Base-by-base conservation (phyloP, 2,329 filamentous ascomycete genomes). In the Aureobasidium pullulans region DNA sequence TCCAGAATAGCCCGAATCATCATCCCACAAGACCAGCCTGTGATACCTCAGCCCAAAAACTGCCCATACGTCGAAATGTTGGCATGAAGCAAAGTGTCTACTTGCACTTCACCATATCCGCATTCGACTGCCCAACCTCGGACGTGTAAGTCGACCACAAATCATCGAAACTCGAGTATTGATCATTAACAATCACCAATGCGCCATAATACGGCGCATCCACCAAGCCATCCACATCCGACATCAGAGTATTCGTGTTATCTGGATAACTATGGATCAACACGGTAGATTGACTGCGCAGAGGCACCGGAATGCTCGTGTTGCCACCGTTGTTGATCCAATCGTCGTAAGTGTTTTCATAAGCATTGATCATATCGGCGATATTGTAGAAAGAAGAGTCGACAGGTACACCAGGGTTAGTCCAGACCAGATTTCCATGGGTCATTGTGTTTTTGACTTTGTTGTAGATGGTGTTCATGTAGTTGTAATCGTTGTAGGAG, bases 341-440 rank as follows among this genome's bases (percentile, higher is more conserved):
- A 11, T n/a, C 15, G 6, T 50, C 53, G 15, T 58, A 59, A 2
- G 47, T 53, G 40, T 64, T 59, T 46, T 67, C 66, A 39, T 66
- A 62, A 7, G 63, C 62, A 34, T 66, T 67, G 57, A 67, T 62
- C 57, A 64, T 64, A 43, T 67, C 66, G 3, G 65, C 65, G 23
- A 63, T 58, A 6, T 44, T 43, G 49, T 63, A 66, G 56, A 64
- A 67, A 34, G 52, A 44, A 3, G 46, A 11, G 13, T 54, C 50
- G 16, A 66, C 63, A 11, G 63, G 62, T 19, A 57, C 56, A n/a
- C 64, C 65, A 23, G 65, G 56, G 42, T 66, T 66, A 34, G 65
- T 65, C 60, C 66, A 65, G 13, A 66, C 63, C 10, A 59, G 60
- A 15, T 59, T 62, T 10, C 64, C 63, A n/a, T 52, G 36, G 2